Conservation (phyloP, 2,329 filamentous ascomycete genomes). For the Arthrobotrys musiformis region DNA sequence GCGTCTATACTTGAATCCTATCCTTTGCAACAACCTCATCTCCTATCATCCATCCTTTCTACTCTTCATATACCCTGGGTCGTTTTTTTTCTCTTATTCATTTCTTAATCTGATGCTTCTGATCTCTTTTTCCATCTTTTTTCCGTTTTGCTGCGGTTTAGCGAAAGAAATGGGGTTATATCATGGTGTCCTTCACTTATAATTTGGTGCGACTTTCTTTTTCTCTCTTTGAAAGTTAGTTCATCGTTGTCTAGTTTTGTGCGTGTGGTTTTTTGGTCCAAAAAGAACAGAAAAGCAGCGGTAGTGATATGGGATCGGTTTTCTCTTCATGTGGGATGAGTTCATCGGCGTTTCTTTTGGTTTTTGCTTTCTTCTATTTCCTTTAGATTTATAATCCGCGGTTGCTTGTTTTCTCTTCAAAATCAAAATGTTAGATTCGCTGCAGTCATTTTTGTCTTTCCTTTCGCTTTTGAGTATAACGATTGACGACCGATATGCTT, state of each 20-base stretch:
- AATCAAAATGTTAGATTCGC: not conserved
- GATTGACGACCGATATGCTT: conserved; percentile 22
- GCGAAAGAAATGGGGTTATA: conserved; percentile 52
- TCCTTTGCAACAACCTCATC: not conserved
- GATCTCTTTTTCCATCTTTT: conserved; percentile 30
- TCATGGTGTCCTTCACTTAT: conserved; percentile 39
- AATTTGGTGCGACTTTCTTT: conserved; percentile 1
- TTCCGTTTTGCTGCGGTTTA: conserved; percentile 54
- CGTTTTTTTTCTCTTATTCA: not conserved
- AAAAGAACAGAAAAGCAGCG: conserved; percentile 41
- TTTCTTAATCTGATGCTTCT: conserved; percentile 39
- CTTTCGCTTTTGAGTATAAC: not conserved
- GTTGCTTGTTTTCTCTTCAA: not conserved
- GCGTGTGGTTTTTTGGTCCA: conserved; percentile 46
- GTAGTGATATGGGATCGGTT: conserved; percentile 24
- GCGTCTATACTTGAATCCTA: conserved; percentile 30
- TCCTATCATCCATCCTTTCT: not conserved
- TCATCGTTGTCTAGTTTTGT: not conserved
- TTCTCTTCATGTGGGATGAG: conserved; percentile 17
- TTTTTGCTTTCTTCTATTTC: conserved; percentile 10
- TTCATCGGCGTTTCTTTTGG: conserved; percentile 25
- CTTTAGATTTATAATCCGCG: conserved; percentile 4
- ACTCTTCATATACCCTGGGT: conserved; percentile 17
- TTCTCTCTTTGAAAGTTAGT: no score
- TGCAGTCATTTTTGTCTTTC: not conserved